Percentiles rank a stretch among this genome's conserved stretches.
Evolutionary conservation across 139 green algal genomes (phyloP).

Genomic region (Pseudopediastrum boryanum): DNA sequence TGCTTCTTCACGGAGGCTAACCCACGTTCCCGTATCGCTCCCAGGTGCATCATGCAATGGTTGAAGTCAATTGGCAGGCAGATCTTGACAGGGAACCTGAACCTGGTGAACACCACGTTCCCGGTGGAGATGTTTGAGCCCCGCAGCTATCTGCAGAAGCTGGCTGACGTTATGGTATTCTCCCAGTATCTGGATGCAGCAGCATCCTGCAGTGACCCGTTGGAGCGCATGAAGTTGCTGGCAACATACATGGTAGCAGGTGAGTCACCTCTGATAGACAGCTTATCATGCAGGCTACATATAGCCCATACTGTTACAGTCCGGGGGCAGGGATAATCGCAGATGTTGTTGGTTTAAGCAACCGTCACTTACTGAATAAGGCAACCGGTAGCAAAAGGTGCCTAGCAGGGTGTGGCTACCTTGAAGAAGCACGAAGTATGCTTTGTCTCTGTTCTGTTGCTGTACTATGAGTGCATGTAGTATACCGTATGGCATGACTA

Average conservation of each 20-base stretch:
- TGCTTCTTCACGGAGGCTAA: neutral
- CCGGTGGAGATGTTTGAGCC: constrained; percentile 88
- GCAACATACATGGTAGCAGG: constrained; percentile 80
- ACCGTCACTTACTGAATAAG: too few species aligned
- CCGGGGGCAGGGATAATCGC: too few species aligned
- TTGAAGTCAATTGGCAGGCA: constrained; percentile 72
- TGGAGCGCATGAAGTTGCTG: constrained; percentile 74
- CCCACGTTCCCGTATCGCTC: neutral
- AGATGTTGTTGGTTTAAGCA: too few species aligned
- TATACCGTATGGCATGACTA: too few species aligned
- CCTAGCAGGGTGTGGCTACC: too few species aligned
- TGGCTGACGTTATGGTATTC: constrained; percentile 82
- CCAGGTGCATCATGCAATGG: constrained; percentile 73
- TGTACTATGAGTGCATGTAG: too few species aligned
- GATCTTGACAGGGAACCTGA: constrained; percentile 71
- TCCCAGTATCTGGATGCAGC: constrained; percentile 51
- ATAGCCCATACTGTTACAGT: too few species aligned
- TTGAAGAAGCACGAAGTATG: too few species aligned
- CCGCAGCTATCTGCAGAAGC: constrained; percentile 85
- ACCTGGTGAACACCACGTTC: constrained; percentile 84
- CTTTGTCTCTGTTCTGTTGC: too few species aligned
- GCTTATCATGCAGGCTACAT: too few species aligned
- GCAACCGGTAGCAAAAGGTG: too few species aligned
- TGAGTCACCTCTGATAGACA: constrained; percentile 41
- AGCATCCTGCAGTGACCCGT: constrained; percentile 57